phyloP scores from a whole-genome alignment of 441 rosid genomes.

The Populus hybrid region DNA sequence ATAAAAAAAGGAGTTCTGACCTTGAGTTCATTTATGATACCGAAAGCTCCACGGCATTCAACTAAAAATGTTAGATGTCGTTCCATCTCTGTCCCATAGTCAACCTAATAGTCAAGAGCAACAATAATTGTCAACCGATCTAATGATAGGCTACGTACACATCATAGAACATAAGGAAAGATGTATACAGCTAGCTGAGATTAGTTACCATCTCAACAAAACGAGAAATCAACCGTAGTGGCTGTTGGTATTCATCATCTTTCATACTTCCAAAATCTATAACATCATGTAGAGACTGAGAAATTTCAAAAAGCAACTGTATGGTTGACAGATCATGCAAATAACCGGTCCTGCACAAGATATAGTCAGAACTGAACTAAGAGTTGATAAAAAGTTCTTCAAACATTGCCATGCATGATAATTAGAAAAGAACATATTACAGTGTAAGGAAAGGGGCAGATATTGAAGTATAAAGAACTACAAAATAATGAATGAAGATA shows the following conservation, averaged over 20 bases:
- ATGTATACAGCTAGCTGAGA: constrained; percentile 11
- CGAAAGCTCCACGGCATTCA: constrained; percentile 83
- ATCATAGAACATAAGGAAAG: not conserved
- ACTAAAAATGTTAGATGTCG: constrained; percentile 68
- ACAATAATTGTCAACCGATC: constrained; percentile 20
- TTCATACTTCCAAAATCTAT: constrained; percentile 55
- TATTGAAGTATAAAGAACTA: not conserved
- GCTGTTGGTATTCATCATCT: constrained; percentile 67
- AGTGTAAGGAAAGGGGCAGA: not conserved
- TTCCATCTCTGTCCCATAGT: constrained; percentile 65
- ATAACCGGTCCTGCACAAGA: constrained; percentile 56
- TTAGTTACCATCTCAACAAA: constrained; percentile 68
- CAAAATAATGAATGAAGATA: constrained; percentile 8
- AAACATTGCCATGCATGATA: constrained; percentile 4
- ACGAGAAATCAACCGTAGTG: constrained; percentile 57
- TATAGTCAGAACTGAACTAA: constrained; percentile 13
- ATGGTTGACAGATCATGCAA: constrained; percentile 54
- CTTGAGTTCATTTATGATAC: constrained; percentile 63
- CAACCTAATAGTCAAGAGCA: constrained; percentile 55
- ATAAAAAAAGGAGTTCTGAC: constrained; percentile 36
- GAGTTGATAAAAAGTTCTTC: constrained; percentile 3
- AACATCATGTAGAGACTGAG: constrained; percentile 62
- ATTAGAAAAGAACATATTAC: constrained; percentile 3
- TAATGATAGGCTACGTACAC: not conserved
- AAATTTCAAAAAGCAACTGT: constrained; percentile 72